Percentiles rank a stretch among this genome's conserved stretches.
These are phyloP conservation scores for Trametes cubensis DNA, from an alignment of 768 basidiomycete species.

Conservation along the genomic window DNA sequence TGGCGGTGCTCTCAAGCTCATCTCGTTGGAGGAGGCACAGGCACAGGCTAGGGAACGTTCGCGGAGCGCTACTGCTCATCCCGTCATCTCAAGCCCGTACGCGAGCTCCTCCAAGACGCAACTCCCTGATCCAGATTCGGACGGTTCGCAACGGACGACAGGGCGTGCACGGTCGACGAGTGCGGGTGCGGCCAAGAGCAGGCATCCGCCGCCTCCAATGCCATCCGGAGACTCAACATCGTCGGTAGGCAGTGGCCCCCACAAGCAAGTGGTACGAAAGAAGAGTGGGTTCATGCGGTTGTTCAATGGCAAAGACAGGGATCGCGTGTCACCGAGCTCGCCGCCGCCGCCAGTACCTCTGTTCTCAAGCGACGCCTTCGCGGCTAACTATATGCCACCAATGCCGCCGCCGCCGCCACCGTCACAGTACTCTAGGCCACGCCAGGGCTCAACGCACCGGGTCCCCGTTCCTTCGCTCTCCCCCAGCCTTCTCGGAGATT, in stretches of 20 bases:
- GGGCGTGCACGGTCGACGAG: conserved; percentile 63
- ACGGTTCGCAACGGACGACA: conserved; percentile 25
- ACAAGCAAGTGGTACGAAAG: conserved; percentile 67
- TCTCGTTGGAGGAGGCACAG: conserved; percentile 78
- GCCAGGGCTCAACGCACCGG: conserved; percentile 30
- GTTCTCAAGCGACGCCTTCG: conserved; percentile 38
- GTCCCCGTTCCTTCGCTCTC: conserved; percentile 35
- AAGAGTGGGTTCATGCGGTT: conserved; percentile 83
- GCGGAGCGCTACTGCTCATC: conserved; percentile 42
- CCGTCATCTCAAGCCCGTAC: conserved; percentile 24
- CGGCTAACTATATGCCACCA: conserved; percentile 3
- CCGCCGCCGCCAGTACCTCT: conserved; percentile 62
- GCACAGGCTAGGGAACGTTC: conserved; percentile 59
- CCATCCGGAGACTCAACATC: conserved; percentile 8
- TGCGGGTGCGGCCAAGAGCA: conserved; percentile 54
- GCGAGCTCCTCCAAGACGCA: conserved; percentile 31
- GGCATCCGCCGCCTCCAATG: conserved; percentile 22
- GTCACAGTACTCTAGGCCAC: conserved; percentile 27
- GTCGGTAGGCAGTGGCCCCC: conserved; percentile 27
- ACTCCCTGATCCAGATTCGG: conserved; percentile 14
- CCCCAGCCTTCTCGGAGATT: conserved; percentile 25
- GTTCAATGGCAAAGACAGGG: conserved; percentile 58
- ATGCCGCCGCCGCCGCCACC: conserved; percentile 15
- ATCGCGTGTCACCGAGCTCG: conserved; percentile 42
- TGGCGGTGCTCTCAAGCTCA: conserved; percentile 62